A percentile compares a stretch with the other conserved stretches of the same genome.
Conservation (phyloP, 768 basidiomycete species). For the Boletus fagicola region DNA sequence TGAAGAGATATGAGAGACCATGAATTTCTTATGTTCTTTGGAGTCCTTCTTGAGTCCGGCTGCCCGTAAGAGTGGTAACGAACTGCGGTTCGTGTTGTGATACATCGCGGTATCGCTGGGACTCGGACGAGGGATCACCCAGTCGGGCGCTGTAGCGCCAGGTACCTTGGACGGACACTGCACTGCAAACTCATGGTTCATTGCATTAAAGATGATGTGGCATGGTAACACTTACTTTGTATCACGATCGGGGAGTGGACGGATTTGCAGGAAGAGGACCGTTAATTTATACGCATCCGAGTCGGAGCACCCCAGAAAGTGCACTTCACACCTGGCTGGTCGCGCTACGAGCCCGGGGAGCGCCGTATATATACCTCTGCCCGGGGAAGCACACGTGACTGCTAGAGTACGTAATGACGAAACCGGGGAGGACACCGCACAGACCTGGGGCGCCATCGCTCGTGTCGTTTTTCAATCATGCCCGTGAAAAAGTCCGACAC, state of each 20-base stretch:
- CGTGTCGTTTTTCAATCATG: conserved; percentile 23
- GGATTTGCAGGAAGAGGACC: background rate
- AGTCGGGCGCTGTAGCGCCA: background rate
- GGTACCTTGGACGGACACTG: background rate
- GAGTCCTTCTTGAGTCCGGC: conserved; percentile 1
- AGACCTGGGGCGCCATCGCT: conserved; percentile 11
- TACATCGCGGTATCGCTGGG: background rate
- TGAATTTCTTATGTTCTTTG: conserved; percentile 7
- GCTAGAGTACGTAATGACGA: conserved; percentile 6
- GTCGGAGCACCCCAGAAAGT: conserved; percentile 5
- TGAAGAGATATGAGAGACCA: background rate
- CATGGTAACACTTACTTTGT: background rate
- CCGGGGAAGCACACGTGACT: conserved; percentile 13
- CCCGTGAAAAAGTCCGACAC: conserved; percentile 21
- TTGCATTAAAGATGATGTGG: background rate
- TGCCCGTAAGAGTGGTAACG: background rate
- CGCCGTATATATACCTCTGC: background rate
- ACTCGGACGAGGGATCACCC: conserved; percentile 6
- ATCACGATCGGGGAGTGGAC: background rate
- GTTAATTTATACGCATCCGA: background rate
- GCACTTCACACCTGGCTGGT: background rate
- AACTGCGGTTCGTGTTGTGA: background rate
- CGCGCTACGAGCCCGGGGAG: background rate
- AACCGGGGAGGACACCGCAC: conserved; percentile 1
- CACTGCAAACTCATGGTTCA: background rate